Evolutionary conservation across 2,329 filamentous ascomycete genomes (phyloP), one percentile per base, ranked within the genome.

Genomic region (Colletotrichum nymphaeae): DNA sequence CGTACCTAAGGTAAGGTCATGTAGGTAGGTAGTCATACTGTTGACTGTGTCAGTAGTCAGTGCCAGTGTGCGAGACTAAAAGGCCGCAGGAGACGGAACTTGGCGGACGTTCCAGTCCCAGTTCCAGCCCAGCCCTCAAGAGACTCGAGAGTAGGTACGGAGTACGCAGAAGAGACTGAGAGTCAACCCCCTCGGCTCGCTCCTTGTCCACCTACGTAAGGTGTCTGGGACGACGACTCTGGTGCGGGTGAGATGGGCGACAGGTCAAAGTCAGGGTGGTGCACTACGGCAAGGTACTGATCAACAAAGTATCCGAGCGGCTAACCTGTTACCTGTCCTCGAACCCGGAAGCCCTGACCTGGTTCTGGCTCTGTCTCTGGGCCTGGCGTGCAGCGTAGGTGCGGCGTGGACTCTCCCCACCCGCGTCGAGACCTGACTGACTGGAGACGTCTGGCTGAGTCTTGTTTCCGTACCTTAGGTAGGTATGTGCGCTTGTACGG

Each of bases 331-430:
- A 22, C 49, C 52, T 65, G 57, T 58, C 56, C 60, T 73, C 60
- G 60, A 65, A 73, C 67, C 71, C 67, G 67, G 35, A 55, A 58
- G 67, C 71, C 71, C 71, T 73, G 71, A 73, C 71, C 71, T 71
- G 71, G 70, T 70, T 67, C 32, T 56, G 63, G 57, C 37, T 69
- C 65, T 69, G 71, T 67, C 64, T 67, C 46, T 56, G 63, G 57
- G 28, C 63, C 65, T 69, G 65, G 69, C 65, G 69, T 63, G 64
- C 69, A 52, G 69, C 62, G 62, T 7, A 24, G 32, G 56, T 55
- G 64, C 63, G 63, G 69, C 68, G 63, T 70, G 69, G 59, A 30
- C 55, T 70, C 60, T 73, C 71, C 71, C 71, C 70, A 73, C 67
- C 63, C 62, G 37, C 55, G 52, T 64, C 59, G 59, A 69, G 37